phyloP scores from a whole-genome alignment of 139 green algal species.

The Eudorina sp. region DNA sequence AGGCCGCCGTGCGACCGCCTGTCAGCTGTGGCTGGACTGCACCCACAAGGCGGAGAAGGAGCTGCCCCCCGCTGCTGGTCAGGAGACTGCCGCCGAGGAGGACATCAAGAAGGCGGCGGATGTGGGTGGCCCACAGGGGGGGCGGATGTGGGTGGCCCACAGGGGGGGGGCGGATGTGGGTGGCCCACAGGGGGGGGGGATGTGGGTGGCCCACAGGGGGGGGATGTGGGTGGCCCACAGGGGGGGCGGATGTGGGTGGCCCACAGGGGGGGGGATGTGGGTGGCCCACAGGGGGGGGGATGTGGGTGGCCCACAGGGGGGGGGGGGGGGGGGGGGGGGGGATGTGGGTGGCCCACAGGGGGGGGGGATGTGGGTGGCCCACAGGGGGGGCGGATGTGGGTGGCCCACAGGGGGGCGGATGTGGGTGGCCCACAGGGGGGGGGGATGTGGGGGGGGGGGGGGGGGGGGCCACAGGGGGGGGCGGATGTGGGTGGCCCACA shows the following conservation, averaged over 20 bases:
- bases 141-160: not conserved
- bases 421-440: not conserved
- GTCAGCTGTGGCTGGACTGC: conserved; percentile 29
- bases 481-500: no score
- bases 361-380: no score
- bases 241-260: not conserved
- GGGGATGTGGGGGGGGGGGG: not conserved
- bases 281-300: no score
- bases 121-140: not conserved
- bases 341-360: no score
- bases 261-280: no score
- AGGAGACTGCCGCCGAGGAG: not conserved
- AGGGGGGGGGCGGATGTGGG: no score
- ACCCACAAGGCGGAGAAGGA: conserved; percentile 12
- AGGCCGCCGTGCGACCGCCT: not conserved
- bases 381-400: conserved; percentile 1
- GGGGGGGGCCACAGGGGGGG: not conserved
- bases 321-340: no score
- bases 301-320: no score
- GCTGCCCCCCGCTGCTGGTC: not conserved
- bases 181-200: no score
- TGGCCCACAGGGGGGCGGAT: not conserved
- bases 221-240: no score
- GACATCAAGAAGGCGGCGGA: not conserved
- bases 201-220: no score